Evolutionary conservation across 495 filamentous ascomycete genomes (phyloP), one percentile per base, ranked within the genome.

Genomic region (Xylaria sp.): DNA sequence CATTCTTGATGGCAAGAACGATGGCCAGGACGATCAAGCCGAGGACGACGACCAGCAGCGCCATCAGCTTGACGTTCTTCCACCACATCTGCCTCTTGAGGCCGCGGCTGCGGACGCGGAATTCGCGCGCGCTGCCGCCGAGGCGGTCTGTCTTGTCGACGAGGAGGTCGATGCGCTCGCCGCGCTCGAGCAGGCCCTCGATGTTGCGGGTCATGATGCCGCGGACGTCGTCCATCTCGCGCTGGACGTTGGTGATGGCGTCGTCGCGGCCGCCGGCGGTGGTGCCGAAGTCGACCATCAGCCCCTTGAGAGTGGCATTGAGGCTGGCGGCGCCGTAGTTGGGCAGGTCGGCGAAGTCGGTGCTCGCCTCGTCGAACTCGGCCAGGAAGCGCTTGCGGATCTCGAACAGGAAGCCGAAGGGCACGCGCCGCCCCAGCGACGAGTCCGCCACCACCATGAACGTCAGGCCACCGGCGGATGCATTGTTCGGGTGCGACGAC

Each of bases 121-220:
- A 98, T 82, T 98, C 95, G 77, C 91, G 86, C 69, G 95, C 93
- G 78, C 88, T 93, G 8, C 91, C 92, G 12, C 94, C 94, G 61
- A 98, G 78, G 71, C 94, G 85, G 78, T 97, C 95, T 71, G 97
- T 99, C 89, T 98, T 99, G 78, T 98, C 95, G 40, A 99, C 95
- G 67, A 99, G 84, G 77, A 97, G 77, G 85, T 98, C 94, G 74
- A 99, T 97, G 73, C 95, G 86, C 86, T 98, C 96, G 21, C 96
- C 96, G 3, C 96, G 84, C 87, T 99, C 96, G 59, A 99, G 80
- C 75, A 99, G 89, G 67, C 94, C 86, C 88, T 99, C 96, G 74
- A 99, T 99, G 81, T 98, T 99, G 84, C 97, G 90, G 66, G 95
- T 97, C 96, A 99, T 99, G 78, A 99, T 97, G 40, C 94, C 94